Evolutionary conservation across 2,329 filamentous ascomycete species (phyloP).

Genomic region (Fusarium anguioides): DNA sequence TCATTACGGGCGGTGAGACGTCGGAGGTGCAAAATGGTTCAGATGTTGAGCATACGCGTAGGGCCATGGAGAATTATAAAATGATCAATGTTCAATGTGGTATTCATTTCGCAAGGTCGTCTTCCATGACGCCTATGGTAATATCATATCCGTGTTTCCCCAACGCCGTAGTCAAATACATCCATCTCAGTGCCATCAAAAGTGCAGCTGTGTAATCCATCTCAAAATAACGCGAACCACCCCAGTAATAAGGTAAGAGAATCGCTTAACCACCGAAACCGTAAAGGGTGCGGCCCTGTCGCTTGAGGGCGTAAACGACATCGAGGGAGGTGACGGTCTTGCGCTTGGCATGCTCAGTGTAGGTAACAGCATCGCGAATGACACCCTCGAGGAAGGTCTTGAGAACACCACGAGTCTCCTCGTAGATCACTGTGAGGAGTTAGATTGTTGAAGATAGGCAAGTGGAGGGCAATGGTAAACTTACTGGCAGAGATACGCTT

Average conservation of each 20-base stretch:
- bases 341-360: conserved; percentile 84
- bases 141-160: conserved; percentile 47
- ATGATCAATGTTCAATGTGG: conserved; percentile 42
- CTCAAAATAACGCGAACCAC: conserved; percentile 27
- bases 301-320: conserved; percentile 75
- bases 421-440: conserved; percentile 72
- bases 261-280: conserved; percentile 83
- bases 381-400: conserved; percentile 83
- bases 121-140: conserved; percentile 50
- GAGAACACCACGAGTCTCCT: conserved; percentile 80
- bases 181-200: conserved; percentile 29
- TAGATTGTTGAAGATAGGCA: conserved; percentile 1
- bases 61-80: background rate
- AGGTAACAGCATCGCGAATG: conserved; percentile 81
- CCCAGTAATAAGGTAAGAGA: conserved; percentile 4
- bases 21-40: background rate
- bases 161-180: conserved; percentile 49
- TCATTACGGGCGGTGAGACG: background rate
- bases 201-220: conserved; percentile 31
- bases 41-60: background rate
- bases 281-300: conserved; percentile 82
- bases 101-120: conserved; percentile 49
- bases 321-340: conserved; percentile 80
- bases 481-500: conserved; percentile 98
- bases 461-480: conserved; percentile 48